These are phyloP conservation scores for Nicotiana sylvestris DNA, from an alignment of 257 asterid species.

Conservation along the genomic window DNA sequence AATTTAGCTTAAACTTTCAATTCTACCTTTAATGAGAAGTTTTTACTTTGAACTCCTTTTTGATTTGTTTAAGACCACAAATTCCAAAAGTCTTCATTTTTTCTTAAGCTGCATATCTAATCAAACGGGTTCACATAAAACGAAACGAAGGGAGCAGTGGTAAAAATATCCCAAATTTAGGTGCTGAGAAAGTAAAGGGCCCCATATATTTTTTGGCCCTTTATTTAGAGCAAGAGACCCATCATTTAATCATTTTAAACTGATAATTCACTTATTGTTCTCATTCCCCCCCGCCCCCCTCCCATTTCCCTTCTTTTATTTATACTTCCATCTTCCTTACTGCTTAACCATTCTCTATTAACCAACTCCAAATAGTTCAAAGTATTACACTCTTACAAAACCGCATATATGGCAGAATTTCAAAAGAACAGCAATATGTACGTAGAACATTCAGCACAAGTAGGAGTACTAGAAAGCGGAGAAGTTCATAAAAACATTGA, in stretches of 20 bases:
- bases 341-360: not conserved
- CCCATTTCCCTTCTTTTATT: not conserved
- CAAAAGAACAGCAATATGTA: slow-evolving; percentile 3
- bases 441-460: not conserved
- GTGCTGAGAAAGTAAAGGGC: not conserved
- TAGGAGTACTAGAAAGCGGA: not conserved
- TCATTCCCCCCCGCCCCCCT: not conserved
- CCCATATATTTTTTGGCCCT: not conserved
- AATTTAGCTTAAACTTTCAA: too few species aligned
- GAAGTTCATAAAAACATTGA: not conserved
- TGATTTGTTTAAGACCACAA: too few species aligned
- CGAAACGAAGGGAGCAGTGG: not conserved
- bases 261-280: not conserved
- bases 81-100: too few species aligned
- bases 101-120: too few species aligned
- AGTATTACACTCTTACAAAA: not conserved
- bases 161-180: not conserved
- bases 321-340: not conserved
- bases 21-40: too few species aligned
- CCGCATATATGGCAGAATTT: not conserved
- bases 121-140: too few species aligned
- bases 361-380: not conserved
- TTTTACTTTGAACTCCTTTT: too few species aligned
- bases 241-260: not conserved
- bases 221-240: not conserved